Evolutionary conservation across 1,284 basidiomycete species (phyloP).

Genomic region (Neonothopanus nambi): DNA sequence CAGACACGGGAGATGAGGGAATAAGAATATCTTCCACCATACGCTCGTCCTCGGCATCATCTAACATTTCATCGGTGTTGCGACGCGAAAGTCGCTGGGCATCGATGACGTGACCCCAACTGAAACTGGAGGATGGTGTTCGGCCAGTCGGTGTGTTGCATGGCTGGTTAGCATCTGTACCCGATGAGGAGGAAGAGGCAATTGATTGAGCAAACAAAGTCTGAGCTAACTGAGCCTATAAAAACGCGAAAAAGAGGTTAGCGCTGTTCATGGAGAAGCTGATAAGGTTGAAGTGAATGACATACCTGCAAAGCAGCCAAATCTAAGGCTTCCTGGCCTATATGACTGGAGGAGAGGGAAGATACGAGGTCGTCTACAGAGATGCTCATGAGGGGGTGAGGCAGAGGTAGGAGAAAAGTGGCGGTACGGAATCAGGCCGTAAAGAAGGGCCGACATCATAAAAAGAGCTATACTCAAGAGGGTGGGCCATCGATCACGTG

Average conservation of each 20-base stretch:
- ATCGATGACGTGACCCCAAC: constrained; percentile 38
- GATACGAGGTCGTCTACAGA: constrained; percentile 76
- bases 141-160: constrained; percentile 65
- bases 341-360: constrained; percentile 66
- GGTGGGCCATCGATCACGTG: constrained; percentile 1
- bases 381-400: constrained; percentile 52
- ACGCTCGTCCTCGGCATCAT: constrained; percentile 63
- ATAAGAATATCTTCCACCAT: constrained; percentile 71
- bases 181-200: constrained; percentile 24
- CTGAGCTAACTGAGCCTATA: constrained; percentile 66
- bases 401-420: constrained; percentile 9
- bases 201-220: constrained; percentile 52
- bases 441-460: neutral
- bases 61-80: constrained; percentile 32
- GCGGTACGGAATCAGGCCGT: constrained; percentile 7
- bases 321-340: constrained; percentile 76
- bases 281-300: constrained; percentile 10
- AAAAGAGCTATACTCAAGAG: constrained; percentile 5
- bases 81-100: constrained; percentile 23
- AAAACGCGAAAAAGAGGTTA: constrained; percentile 11
- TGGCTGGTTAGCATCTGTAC: constrained; percentile 41
- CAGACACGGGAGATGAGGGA: constrained; percentile 43
- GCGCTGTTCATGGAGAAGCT: too few species aligned
- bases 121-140: constrained; percentile 56
- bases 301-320: constrained; percentile 68